These are phyloP conservation scores for Trypanosoma vivax DNA, from an alignment of 208 protist species.

Conservation along the genomic window DNA sequence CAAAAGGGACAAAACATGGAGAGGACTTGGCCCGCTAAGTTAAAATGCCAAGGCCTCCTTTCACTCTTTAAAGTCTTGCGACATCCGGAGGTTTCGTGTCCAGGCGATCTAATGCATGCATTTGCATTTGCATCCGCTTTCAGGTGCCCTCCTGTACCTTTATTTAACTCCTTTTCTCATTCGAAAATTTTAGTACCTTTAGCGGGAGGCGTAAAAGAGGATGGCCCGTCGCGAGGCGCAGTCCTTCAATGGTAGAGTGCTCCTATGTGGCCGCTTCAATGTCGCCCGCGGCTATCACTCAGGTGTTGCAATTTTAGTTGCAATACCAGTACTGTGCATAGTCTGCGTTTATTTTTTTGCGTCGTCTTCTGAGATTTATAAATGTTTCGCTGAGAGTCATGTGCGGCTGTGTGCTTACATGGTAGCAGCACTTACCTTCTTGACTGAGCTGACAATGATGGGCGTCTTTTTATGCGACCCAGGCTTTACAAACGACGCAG, in stretches of 20 bases:
- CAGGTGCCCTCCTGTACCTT: too few species aligned
- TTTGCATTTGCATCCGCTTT: too few species aligned
- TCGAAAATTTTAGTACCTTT: too few species aligned
- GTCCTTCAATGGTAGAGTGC: background rate
- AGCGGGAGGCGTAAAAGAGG: too few species aligned
- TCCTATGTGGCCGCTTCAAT: conserved; percentile 12
- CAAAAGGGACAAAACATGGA: too few species aligned
- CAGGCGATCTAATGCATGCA: too few species aligned
- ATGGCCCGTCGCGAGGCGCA: too few species aligned
- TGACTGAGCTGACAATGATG: conserved; percentile 5
- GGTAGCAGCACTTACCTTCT: background rate
- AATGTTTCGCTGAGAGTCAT: background rate
- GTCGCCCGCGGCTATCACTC: conserved; percentile 4
- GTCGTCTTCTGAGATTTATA: background rate
- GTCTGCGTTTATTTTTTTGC: conserved; percentile 7
- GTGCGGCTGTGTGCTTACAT: conserved; percentile 1
- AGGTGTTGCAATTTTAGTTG: conserved; percentile 4
- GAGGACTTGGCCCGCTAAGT: too few species aligned
- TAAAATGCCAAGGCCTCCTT: too few species aligned
- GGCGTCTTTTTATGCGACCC: conserved; percentile 31
- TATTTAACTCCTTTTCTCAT: too few species aligned
- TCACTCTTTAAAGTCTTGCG: too few species aligned
- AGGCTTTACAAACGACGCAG: conserved; percentile 24
- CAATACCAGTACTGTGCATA: conserved; percentile 5
- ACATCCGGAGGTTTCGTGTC: too few species aligned